Evolutionary conservation across 148 eudicot genomes (phyloP), one percentile per base, ranked within the genome.

Genomic region (Simmondsia chinensis): DNA sequence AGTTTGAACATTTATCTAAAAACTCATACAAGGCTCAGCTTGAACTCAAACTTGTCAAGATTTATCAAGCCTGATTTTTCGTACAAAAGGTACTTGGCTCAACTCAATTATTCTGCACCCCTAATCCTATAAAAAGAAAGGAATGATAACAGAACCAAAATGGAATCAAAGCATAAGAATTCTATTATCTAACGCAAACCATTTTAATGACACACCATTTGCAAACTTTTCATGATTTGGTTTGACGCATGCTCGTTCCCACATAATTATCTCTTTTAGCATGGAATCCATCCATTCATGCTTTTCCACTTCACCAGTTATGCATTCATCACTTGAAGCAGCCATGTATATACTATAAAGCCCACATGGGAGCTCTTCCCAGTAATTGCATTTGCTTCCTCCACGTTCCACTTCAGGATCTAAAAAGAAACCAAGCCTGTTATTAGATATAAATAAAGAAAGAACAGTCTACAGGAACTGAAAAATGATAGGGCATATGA

Each of bases 291-390:
- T 60, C 99, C 99, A 86, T 28, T 79, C 79, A 52, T 93, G 99
- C 43, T 74, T 79, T 43, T 31, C 50, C 30, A 82, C 64, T 64
- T 74, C 52, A 23, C 94, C 89, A 37, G 52, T 39, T 29, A 75
- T 44, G 66, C 56, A 32, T 44, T 52, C 71, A 60, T 68, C 80
- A 36, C 59, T 38, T 36, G 68, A 40, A 69, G 58, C 48, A 46
- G 49, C 47, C 33, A 79, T 44, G 18, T 50, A 52, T 15, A 86
- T 13, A 48, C 96, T 86, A 56, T 86, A 86, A 20, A 93, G 62
- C 39, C 94, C 99, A 71, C 99, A 93, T 7, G 80, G 75, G 39
- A 93, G 91, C 79, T 93, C 99, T 66, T 86, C 94, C 96, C 99
- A 93, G 60, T 66, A 79, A 61, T 61, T 62, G 40, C 39, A 21